Base-by-base conservation (phyloP, 257 asterid species). In the Fraxinus americana region DNA sequence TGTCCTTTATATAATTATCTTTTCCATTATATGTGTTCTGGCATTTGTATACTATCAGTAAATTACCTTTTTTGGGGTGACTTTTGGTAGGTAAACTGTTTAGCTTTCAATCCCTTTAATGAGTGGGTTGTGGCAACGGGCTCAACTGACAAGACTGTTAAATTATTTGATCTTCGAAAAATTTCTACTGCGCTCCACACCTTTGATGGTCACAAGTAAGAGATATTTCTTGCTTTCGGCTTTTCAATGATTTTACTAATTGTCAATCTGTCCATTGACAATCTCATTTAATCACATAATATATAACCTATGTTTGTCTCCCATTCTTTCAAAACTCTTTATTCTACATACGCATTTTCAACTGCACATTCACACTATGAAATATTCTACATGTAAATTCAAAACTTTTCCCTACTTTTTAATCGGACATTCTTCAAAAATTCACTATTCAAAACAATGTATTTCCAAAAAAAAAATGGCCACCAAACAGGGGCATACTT, bases 41-140 rank as follows among this genome's bases (percentile, higher is more conserved):
- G 19, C 61, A 59, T 14, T 52, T 73, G 45, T 81, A 45, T 38
- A 36, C 52, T 14, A 43, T 23, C 17, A 9, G 16, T 61, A 32
- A 73, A 29, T 32, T 17, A 66, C 30, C 67, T 13, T 50, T 82
- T 52, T 45, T 25, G 67, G 38, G 19, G 0, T 61, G 74, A 7
- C 36, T 67, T 81, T 82, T 77, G 80, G 74, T 74, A 94, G 98
- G 99, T 94, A 70, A 94, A 94, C 84, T 92, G 99, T 78, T 88
- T 94, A 73, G 98, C 98, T 75, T 94, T 94, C 88, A 92, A 94
- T 83, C 99, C 98, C 32, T 89, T 91, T 83, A 94, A 92, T 67
- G 98, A 94, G 83, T 94, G 98, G 99, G 90, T 94, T 81, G 85
- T 94, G 30, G 99, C 99, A 61, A 94, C 97, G 2, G 99, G 99